A percentile compares a stretch with the other conserved stretches of the same genome.
These are phyloP conservation scores for Cucumis melo DNA, from an alignment of 306 rosid species.

Conservation along the genomic window DNA sequence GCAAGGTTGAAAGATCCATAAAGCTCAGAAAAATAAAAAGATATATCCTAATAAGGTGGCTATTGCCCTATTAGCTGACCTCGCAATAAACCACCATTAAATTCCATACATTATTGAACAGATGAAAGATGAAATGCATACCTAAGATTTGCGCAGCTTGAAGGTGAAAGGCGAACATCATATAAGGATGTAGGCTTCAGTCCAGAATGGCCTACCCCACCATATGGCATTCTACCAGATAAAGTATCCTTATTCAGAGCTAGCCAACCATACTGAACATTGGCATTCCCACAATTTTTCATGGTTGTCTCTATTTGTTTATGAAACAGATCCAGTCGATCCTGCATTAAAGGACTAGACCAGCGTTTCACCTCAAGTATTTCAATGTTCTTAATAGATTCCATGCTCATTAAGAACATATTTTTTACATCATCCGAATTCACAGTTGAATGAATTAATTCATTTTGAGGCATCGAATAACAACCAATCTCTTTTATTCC, in stretches of 20 bases:
- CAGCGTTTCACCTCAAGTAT: slow-evolving; percentile 11
- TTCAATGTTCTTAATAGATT: not conserved
- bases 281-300: slow-evolving; percentile 14
- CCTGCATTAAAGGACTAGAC: slow-evolving; percentile 8
- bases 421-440: slow-evolving; percentile 5
- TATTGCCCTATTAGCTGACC: not conserved
- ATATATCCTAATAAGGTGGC: not conserved
- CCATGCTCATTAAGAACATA: slow-evolving; percentile 5
- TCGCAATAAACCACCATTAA: not conserved
- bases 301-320: slow-evolving; percentile 16
- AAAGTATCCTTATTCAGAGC: slow-evolving; percentile 3
- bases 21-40: not conserved
- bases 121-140: not conserved
- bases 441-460: not conserved
- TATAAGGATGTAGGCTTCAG: not conserved
- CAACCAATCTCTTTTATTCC: not conserved
- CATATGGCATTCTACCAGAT: slow-evolving; percentile 7
- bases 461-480: not conserved
- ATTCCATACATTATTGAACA: not conserved
- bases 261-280: slow-evolving; percentile 20
- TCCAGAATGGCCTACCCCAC: slow-evolving; percentile 12
- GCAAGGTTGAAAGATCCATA: not conserved
- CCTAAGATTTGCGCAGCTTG: slow-evolving; percentile 10
- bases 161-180: slow-evolving; percentile 19
- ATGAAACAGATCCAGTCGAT: slow-evolving; percentile 8